Base-by-base conservation (phyloP, 2,329 filamentous ascomycete species). In the Paraphaeosphaeria sporulosa region DNA sequence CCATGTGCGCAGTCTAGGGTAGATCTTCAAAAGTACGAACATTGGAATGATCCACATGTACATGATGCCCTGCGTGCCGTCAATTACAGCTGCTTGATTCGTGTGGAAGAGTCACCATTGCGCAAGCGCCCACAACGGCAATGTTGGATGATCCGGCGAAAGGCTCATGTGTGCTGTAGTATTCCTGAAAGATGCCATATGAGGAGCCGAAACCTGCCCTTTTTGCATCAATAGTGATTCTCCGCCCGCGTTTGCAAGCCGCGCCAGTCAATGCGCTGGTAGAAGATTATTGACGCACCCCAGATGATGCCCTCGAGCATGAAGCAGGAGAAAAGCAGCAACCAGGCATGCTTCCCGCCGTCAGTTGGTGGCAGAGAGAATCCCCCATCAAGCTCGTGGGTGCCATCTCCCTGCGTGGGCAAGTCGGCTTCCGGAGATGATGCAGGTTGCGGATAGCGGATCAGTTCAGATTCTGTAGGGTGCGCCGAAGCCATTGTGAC, bases 221-320 rank as follows among this genome's bases (percentile, higher is more conserved):
- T 1, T 21, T 15, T 30, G 6, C 19, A 21, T 34, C 25, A 27
- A 27, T 3, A 6, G 25, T 27, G 25, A 4, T 27, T 27, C 25
- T 27, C 3, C 25, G 25, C 25, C 3, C 25, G 25, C 6, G 3
- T 27, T 27, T 27, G 3, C 25, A 27, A 27, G 25, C 25, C 25
- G 25, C 25, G 25, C 12, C 19, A 49, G 44, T 25, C 38, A 43
- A 32, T 15, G 2, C 19, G n/a, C 27, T 21, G 21, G 34, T 55
- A 23, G 6, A 15, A 17, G n/a, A 4, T 15, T 44, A 12, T 4
- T 32, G 13, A 48, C 63, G 23, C 52, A 73, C 72, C 74, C 74
- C 74, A 77, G 13, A 86, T 79, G 32, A 86, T 72, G 25, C 82
- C 79, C 60, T 88, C 85, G 12, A 87, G 77, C 50, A 85, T 71